Percentiles rank a stretch among this genome's conserved stretches.
Evolutionary conservation across 306 rosid genomes (phyloP).

Genomic region (Quercus dentata): DNA sequence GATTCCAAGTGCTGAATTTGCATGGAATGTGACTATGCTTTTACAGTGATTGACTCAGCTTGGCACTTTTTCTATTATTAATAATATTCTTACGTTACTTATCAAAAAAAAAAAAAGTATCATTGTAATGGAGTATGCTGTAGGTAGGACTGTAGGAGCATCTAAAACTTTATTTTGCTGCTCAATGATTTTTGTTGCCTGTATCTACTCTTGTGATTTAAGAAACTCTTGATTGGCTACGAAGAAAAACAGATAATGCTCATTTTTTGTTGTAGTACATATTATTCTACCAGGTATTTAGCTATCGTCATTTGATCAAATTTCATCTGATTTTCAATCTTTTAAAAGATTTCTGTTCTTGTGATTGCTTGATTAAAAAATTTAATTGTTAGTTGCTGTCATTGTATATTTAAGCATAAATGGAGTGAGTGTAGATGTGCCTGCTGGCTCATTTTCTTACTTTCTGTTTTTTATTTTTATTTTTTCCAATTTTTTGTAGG

Average conservation of each 20-base stretch:
- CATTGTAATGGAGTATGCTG: background rate
- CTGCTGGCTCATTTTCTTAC: background rate
- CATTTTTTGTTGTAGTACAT: background rate
- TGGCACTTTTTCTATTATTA: too few species aligned
- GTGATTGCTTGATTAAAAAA: background rate
- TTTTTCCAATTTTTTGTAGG: constrained; percentile 35
- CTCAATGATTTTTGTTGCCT: background rate
- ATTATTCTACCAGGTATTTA: background rate
- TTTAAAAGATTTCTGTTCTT: background rate
- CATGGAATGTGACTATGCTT: background rate
- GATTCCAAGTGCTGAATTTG: background rate
- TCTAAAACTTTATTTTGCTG: background rate
- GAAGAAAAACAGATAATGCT: background rate
- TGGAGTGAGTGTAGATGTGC: background rate
- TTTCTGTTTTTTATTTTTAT: background rate
- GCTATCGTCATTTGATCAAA: background rate
- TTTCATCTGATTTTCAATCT: background rate
- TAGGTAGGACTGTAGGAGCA: background rate
- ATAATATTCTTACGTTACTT: too few species aligned
- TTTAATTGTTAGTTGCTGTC: background rate
- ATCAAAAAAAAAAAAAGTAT: background rate
- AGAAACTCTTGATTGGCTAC: background rate
- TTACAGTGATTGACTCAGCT: background rate
- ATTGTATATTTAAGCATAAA: background rate
- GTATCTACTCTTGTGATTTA: background rate